Evolutionary conservation across 2,329 filamentous ascomycete genomes (phyloP), one percentile per base, ranked within the genome.

Genomic region (Talaromyces albobiverticillius): DNA sequence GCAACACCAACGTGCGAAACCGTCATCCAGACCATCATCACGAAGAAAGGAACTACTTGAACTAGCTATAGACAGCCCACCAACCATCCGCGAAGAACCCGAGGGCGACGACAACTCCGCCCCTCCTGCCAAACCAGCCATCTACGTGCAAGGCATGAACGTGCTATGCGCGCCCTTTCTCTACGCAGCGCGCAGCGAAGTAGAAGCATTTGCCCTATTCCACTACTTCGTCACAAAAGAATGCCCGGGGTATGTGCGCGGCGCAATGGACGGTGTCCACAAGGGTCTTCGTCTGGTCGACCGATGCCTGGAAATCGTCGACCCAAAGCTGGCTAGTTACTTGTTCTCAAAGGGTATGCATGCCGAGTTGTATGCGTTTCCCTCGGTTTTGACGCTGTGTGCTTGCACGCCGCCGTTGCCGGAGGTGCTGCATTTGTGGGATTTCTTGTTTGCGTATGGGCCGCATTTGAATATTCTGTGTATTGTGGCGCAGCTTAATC

Each of bases 131-230:
- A 87, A 90, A 62, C 82, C 89, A 10, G 90, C 91, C 29, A 92
- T 89, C 38, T 99, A 99, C 64, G 93, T 99, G 2, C 94, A 99
- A 72, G 94, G 94, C 61, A 97, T 99, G 93, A 99, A 99, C 68
- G 94, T 99, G 38, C 82, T 99, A 14, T 93, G 92, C 9, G 94
- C 94, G 1, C 94, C 94, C 0, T 96, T 99, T 67, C 79, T 99
- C 43, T 99, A 99, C 70, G 91, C 90, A 4, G 92, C 94, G 1
- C 86, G 91, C 55, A 96, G 90, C 69, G 94, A 99, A 74, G 88
- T 92, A 6, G 92, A 99, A 74, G 94, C 94, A 2, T 99, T 95
- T 64, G 87, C 90, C 4, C 87, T 91, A 1, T 96, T 99, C 64
- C 86, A 95, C 68, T 86, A 85, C 41, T 87, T 96, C 59, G 84